Evolutionary conservation across 352 stramenopile genomes (phyloP).

Genomic region (Globisporangium megalacanthum): DNA sequence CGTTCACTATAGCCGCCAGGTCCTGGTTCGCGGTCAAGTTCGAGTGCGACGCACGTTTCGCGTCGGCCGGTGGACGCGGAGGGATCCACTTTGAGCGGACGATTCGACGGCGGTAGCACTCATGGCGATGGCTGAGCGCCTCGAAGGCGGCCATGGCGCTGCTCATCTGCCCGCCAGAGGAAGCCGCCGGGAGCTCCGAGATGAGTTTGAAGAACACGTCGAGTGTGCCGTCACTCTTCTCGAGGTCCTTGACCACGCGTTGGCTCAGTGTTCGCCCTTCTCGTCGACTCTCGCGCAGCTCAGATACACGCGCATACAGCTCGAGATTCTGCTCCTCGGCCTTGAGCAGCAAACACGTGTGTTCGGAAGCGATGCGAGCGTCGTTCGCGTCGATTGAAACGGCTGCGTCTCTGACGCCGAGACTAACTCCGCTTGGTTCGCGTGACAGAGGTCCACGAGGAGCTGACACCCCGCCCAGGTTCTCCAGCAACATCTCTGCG

Average conservation of each 20-base stretch:
- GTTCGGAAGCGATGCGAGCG: background rate
- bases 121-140: conserved; percentile 40
- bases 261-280: conserved; percentile 14
- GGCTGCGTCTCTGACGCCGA: background rate
- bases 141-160: conserved; percentile 13
- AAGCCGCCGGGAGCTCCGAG: background rate
- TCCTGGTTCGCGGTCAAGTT: background rate
- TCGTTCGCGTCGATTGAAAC: background rate
- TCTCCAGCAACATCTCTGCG: conserved; percentile 40
- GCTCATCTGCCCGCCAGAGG: background rate
- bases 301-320: conserved; percentile 34
- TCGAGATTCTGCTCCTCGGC: conserved; percentile 46
- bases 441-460: background rate
- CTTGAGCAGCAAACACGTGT: conserved; percentile 44
- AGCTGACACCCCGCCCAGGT: conserved; percentile 12
- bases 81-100: conserved; percentile 40
- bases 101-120: conserved; percentile 40
- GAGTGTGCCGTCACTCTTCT: conserved; percentile 46
- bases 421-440: background rate
- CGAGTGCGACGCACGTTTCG: conserved; percentile 1
- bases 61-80: background rate
- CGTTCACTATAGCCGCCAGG: too few relatives aligned
- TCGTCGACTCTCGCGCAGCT: conserved; percentile 14
- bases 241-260: conserved; percentile 31
- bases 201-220: conserved; percentile 34